Conservation (phyloP, 1,284 basidiomycete species). For the Rhodotorula sp. region DNA sequence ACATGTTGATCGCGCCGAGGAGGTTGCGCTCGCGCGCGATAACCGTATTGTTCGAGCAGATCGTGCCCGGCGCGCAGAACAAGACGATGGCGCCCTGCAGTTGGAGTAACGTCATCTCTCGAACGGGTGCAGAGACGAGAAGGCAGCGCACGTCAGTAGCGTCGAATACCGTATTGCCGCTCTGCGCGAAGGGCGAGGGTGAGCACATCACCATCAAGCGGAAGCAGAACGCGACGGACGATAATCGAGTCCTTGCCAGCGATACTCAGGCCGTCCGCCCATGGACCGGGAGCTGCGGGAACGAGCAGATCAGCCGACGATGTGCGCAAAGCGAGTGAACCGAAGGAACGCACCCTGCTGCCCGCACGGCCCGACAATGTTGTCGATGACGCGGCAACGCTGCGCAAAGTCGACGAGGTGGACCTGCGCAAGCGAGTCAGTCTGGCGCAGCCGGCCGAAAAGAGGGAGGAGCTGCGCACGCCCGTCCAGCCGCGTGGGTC, state of each 20-base stretch:
- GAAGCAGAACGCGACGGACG: constrained; percentile 11
- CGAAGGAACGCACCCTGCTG: constrained; percentile 32
- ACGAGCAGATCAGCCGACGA: not conserved
- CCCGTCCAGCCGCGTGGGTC: constrained; percentile 46
- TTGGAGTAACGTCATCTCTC: not conserved
- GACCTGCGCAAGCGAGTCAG: constrained; percentile 2
- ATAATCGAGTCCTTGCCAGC: constrained; percentile 44
- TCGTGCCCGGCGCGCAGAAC: constrained; percentile 45
- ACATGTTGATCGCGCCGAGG: constrained; percentile 47
- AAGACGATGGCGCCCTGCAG: constrained; percentile 45
- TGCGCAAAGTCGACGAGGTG: constrained; percentile 38
- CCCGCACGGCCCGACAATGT: constrained; percentile 44
- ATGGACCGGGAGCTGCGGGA: constrained; percentile 42
- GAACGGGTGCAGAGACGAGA: not conserved
- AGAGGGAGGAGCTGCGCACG: constrained; percentile 12
- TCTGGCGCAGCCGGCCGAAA: not conserved
- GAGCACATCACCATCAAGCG: too few species aligned
- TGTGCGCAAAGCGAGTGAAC: too few species aligned
- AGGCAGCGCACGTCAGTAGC: constrained; percentile 42
- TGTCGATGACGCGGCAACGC: constrained; percentile 32
- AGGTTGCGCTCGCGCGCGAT: constrained; percentile 43
- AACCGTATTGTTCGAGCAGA: constrained; percentile 44
- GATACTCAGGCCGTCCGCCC: constrained; percentile 47
- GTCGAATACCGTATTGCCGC: constrained; percentile 45
- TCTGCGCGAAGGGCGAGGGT: constrained; percentile 5